Conservation (phyloP, 768 basidiomycete genomes). For the Vararia minispora region DNA sequence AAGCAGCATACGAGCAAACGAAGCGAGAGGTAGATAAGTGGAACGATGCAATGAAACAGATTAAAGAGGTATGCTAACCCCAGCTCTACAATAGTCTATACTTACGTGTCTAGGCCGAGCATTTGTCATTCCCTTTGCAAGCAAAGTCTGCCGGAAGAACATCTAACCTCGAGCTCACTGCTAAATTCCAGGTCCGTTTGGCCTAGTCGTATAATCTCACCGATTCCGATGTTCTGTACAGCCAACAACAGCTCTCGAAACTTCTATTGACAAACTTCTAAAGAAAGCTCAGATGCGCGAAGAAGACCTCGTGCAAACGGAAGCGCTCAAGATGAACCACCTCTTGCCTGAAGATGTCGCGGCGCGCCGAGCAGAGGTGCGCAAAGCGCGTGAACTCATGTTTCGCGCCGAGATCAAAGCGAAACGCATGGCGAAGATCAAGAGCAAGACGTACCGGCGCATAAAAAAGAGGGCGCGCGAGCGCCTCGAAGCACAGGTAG, state of each 20-base stretch:
- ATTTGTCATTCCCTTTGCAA: conserved; percentile 81
- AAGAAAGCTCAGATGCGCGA: conserved; percentile 76
- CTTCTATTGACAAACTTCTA: conserved; percentile 70
- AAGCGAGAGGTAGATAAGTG: conserved; percentile 91
- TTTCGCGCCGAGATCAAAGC: conserved; percentile 90
- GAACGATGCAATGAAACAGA: conserved; percentile 83
- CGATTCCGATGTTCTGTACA: conserved; percentile 18
- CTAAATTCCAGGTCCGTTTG: conserved; percentile 68
- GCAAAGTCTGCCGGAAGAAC: conserved; percentile 38
- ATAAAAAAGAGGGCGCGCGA: conserved; percentile 72
- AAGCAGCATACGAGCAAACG: conserved; percentile 91
- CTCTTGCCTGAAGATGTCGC: conserved; percentile 81
- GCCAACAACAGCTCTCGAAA: conserved; percentile 82
- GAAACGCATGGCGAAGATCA: conserved; percentile 87
- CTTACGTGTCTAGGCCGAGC: conserved; percentile 50
- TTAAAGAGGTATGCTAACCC: conserved; percentile 56
- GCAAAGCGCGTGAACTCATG: conserved; percentile 84
- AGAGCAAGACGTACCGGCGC: conserved; percentile 86
- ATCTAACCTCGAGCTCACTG: conserved; percentile 65
- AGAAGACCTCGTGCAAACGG: conserved; percentile 64
- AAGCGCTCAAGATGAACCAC: conserved; percentile 76
- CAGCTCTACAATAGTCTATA: neutral
- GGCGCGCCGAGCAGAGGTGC: conserved; percentile 68
- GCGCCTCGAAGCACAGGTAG: conserved; percentile 35
- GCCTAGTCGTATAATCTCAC: neutral